phyloP scores from a whole-genome alignment of 225 moss, liverwort and hornwort species.

The Polytrichum commune region DNA sequence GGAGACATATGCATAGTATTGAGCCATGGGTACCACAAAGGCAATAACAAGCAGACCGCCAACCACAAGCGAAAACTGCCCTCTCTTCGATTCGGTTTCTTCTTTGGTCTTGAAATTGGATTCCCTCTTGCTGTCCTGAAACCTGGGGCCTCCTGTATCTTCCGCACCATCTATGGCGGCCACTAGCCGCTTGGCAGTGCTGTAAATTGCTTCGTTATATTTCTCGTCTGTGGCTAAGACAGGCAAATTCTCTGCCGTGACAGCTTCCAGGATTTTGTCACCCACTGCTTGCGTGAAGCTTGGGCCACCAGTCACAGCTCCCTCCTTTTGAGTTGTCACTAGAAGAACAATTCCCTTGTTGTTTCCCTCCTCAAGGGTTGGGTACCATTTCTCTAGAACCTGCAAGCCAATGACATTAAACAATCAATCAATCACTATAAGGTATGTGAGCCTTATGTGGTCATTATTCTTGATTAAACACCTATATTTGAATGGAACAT shows the following conservation, averaged over 20 bases:
- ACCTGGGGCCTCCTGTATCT: constrained; percentile 72
- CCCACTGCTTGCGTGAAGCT: constrained; percentile 79
- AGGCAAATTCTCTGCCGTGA: constrained; percentile 80
- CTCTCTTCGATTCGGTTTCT: constrained; percentile 87
- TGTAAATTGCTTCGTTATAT: constrained; percentile 97
- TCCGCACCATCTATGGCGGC: constrained; percentile 72
- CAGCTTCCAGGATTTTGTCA: constrained; percentile 72
- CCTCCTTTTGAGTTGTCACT: constrained; percentile 96
- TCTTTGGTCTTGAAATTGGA: constrained; percentile 95
- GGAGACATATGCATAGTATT: constrained; percentile 98
- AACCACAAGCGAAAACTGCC: constrained; percentile 79
- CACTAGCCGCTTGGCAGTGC: constrained; percentile 82
- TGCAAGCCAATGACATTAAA: constrained; percentile 8
- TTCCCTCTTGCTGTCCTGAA: constrained; percentile 91
- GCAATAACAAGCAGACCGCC: constrained; percentile 95
- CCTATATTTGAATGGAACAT: too few relatives aligned
- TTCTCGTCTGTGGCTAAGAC: constrained; percentile 98
- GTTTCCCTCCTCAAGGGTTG: constrained; percentile 85
- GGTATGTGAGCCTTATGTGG: too few relatives aligned
- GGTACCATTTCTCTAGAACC: constrained; percentile 98
- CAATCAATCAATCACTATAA: neutral
- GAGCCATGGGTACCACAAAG: constrained; percentile 98
- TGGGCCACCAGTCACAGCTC: constrained; percentile 90
- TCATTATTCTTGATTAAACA: too few relatives aligned
- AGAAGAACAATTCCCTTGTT: constrained; percentile 90